Evolutionary conservation across 106 monocot species (phyloP).

Genomic region (Acorus gramineus): DNA sequence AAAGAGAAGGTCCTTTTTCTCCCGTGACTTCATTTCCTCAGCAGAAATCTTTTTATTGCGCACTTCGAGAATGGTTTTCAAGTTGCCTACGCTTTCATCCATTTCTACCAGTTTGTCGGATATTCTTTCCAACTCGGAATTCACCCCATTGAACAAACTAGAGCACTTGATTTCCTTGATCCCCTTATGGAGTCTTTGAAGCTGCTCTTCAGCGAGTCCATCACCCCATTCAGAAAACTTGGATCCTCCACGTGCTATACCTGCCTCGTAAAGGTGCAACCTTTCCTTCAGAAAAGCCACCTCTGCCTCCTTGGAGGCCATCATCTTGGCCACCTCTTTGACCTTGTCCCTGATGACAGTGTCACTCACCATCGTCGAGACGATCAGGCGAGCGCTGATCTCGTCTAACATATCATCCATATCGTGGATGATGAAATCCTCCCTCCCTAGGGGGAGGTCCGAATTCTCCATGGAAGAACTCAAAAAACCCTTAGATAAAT

Average conservation of each 20-base stretch:
- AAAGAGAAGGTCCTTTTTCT: conserved; percentile 32
- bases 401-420: conserved; percentile 77
- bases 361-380: conserved; percentile 69
- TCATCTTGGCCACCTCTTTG: conserved; percentile 44
- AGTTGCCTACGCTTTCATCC: conserved; percentile 29
- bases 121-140: conserved; percentile 2
- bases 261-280: conserved; percentile 20
- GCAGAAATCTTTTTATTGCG: conserved; percentile 27
- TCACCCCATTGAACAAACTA: background rate
- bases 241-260: background rate
- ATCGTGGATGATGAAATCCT: conserved; percentile 60
- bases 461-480: background rate
- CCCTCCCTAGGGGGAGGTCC: conserved; percentile 15
- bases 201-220: conserved; percentile 35
- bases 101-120: conserved; percentile 18
- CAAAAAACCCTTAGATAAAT: background rate
- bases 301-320: conserved; percentile 52
- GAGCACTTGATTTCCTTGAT: conserved; percentile 14
- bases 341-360: conserved; percentile 64
- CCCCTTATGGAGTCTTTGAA: conserved; percentile 40
- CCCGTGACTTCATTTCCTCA: conserved; percentile 26
- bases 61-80: conserved; percentile 18
- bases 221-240: background rate
- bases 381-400: conserved; percentile 42
- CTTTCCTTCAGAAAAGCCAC: conserved; percentile 25